Percentiles rank a stretch among this genome's conserved stretches.
These are phyloP conservation scores for Candida koratica DNA, from an alignment of 805 yeast species.

Conservation along the genomic window DNA sequence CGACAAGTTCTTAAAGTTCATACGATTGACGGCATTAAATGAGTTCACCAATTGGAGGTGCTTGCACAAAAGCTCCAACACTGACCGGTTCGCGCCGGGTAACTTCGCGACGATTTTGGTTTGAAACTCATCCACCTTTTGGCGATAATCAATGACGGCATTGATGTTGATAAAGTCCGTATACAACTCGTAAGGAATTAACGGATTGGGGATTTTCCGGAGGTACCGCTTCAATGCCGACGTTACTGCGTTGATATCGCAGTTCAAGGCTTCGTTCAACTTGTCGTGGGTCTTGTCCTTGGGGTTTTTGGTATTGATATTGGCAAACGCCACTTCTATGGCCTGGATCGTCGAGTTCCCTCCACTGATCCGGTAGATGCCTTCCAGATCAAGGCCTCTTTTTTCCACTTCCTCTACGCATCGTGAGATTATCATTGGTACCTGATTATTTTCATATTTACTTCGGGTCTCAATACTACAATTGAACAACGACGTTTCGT, in stretches of 20 bases:
- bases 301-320: constrained; percentile 18
- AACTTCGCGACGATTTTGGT: constrained; percentile 44
- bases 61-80: constrained; percentile 51
- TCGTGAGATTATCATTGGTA: constrained; percentile 69
- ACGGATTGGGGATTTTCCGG: constrained; percentile 79
- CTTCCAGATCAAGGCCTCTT: constrained; percentile 75
- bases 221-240: constrained; percentile 84
- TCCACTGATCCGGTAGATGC: constrained; percentile 88
- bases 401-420: constrained; percentile 76
- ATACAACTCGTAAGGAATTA: constrained; percentile 68
- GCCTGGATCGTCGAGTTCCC: constrained; percentile 62
- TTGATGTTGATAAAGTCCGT: constrained; percentile 57
- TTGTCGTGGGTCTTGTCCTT: constrained; percentile 33
- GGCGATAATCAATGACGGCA: constrained; percentile 18
- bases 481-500: constrained; percentile 35
- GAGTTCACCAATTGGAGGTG: constrained; percentile 64
- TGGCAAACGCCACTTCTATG: constrained; percentile 38
- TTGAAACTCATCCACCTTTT: constrained; percentile 41
- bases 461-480: constrained; percentile 63
- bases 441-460: constrained; percentile 51
- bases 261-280: constrained; percentile 33
- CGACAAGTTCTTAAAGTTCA: constrained; percentile 79
- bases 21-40: constrained; percentile 58
- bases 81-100: constrained; percentile 64
- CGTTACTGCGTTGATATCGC: constrained; percentile 84